Conservation (phyloP, 257 asterid genomes). For the Jasminum sambac region DNA sequence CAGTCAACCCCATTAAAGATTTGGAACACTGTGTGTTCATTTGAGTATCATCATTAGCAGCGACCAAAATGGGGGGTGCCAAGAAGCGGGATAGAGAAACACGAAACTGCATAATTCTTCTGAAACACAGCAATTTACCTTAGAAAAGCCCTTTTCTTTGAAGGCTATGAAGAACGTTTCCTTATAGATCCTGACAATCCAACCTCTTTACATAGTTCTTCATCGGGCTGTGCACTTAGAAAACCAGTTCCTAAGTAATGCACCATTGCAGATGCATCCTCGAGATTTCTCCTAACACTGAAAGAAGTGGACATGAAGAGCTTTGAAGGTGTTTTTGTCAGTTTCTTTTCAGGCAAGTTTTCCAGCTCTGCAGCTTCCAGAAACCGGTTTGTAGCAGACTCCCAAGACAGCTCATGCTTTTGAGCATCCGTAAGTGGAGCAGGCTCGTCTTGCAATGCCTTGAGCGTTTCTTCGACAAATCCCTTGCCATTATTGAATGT, state of each 20-base stretch:
- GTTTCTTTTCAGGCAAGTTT: conserved; percentile 36
- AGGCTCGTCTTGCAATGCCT: conserved; percentile 78
- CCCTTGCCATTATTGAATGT: conserved; percentile 64
- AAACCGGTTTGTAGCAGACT: conserved; percentile 91
- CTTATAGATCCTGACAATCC: conserved; percentile 56
- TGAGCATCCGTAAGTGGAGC: conserved; percentile 67
- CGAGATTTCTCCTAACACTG: conserved; percentile 57
- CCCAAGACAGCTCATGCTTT: conserved; percentile 92
- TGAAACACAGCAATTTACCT: conserved; percentile 23
- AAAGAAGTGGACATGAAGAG: conserved; percentile 62
- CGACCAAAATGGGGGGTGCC: not conserved
- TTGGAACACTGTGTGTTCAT: not conserved
- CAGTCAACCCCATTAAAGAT: not conserved
- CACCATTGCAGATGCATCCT: conserved; percentile 78
- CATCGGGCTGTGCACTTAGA: conserved; percentile 65
- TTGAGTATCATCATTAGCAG: not conserved
- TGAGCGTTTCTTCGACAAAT: conserved; percentile 64
- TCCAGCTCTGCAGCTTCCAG: conserved; percentile 67
- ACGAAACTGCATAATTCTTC: not conserved
- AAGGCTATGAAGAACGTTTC: conserved; percentile 33
- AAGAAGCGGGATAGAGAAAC: not conserved
- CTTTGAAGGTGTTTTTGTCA: conserved; percentile 48
- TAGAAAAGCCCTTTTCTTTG: conserved; percentile 55
- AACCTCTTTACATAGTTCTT: conserved; percentile 69
- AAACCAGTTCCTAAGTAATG: conserved; percentile 77